These are phyloP conservation scores for Pleurotus giganteus DNA, from an alignment of 768 basidiomycete species.

Conservation along the genomic window DNA sequence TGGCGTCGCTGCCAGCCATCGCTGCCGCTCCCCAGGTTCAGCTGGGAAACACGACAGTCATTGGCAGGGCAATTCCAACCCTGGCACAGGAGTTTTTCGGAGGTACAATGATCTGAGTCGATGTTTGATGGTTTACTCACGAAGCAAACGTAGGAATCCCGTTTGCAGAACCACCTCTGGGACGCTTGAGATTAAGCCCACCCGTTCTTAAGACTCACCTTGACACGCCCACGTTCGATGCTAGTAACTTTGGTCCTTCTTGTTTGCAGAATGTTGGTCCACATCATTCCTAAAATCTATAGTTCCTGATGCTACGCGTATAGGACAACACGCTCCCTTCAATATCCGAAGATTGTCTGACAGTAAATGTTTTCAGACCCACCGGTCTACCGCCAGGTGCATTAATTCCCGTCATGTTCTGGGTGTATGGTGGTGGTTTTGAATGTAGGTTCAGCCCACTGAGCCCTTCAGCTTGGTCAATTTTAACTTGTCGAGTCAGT, in stretches of 20 bases:
- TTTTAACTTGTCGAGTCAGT: not conserved
- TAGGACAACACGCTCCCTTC: conserved; percentile 4
- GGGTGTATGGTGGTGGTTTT: conserved; percentile 28
- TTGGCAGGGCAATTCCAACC: conserved; percentile 31
- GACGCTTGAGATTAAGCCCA: conserved; percentile 41
- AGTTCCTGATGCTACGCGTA: not conserved
- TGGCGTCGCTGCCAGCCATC: conserved; percentile 3
- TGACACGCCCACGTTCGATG: conserved; percentile 21
- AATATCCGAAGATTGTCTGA: conserved; percentile 47
- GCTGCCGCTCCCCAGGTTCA: conserved; percentile 32
- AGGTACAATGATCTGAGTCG: conserved; percentile 23
- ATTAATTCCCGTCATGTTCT: conserved; percentile 42
- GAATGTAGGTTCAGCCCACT: not conserved
- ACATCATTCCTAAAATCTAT: not conserved
- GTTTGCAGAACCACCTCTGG: conserved; percentile 53
- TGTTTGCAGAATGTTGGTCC: conserved; percentile 22
- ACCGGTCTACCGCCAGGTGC: conserved; percentile 15
- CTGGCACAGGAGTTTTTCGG: conserved; percentile 47
- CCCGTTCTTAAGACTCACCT: conserved; percentile 40
- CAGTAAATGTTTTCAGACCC: conserved; percentile 41
- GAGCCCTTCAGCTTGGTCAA: not conserved
- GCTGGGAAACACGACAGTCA: conserved; percentile 35
- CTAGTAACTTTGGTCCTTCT: conserved; percentile 20
- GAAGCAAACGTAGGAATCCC: conserved; percentile 40
- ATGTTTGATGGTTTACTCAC: not conserved